Evolutionary conservation across 2,329 filamentous ascomycete species (phyloP), one percentile per base, ranked within the genome.

Genomic region (Fusarium sp.): DNA sequence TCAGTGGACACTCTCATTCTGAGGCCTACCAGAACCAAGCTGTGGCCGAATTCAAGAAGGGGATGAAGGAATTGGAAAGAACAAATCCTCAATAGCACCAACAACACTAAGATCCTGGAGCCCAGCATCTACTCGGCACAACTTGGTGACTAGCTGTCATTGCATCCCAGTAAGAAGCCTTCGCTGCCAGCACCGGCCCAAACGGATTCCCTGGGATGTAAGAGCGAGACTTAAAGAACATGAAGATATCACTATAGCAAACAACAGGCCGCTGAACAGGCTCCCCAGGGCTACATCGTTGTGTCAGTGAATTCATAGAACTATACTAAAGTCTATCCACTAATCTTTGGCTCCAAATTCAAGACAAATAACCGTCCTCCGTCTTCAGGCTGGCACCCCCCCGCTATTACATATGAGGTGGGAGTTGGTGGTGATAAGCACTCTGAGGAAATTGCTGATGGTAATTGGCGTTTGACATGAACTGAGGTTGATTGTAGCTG

Each of bases 351-450:
- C 32, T 37, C 9, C 16, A 37, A 37, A 9, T 6, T 37, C 16
- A 37, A 37, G 20, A 37, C 3, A 37, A 18, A 10, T 4, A 18
- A 10, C 9, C 32, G 18, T 37, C 32, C 32, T 37, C 32, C 16
- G 9, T 37, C 32, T 18, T 37, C 12, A 20, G 7, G 4, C 20
- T 16, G 8, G 7, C 24, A 11, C 9, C 42, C 12, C 16, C 16
- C 10, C 6, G 1, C 2, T 18, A 14, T 13, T 40, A 27, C 6
- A 69, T 58, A 25, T 74, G 72, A 10, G 67, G 72, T 8, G 67
- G 53, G 12, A 67, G 16, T 16, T 67, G 61, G 24, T 68, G 67
- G 7, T 68, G 54, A 10, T 67, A 70, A 20, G 54, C 57, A 11
- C 27, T 37, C 13, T 67, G 62, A 32, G 44, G 29, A 22, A 47